Evolutionary conservation across 1,284 basidiomycete genomes (phyloP).

Genomic region (Moesziomyces sp.): DNA sequence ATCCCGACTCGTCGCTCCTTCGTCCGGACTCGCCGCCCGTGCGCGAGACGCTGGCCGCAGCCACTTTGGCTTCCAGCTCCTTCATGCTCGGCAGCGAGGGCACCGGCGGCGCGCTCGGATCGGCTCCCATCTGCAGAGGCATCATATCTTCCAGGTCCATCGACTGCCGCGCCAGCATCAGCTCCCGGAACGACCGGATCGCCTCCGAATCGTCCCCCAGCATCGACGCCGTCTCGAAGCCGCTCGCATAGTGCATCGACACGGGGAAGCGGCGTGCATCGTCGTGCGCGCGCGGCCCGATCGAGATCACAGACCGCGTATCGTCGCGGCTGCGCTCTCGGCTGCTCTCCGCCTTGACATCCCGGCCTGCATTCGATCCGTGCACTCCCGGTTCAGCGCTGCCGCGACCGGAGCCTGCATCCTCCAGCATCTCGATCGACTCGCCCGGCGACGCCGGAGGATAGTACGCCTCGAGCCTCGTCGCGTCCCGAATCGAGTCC

Average conservation of each 20-base stretch:
- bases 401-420: neutral
- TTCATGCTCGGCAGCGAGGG: constrained; percentile 49
- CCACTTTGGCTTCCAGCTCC: constrained; percentile 34
- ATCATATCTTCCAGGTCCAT: constrained; percentile 58
- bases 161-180: constrained; percentile 54
- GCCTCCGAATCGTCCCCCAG: constrained; percentile 47
- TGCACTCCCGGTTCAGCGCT: neutral
- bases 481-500: neutral
- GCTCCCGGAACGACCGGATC: constrained; percentile 40
- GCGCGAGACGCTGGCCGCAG: constrained; percentile 26
- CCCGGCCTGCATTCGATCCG: neutral
- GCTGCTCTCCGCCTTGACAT: neutral
- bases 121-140: constrained; percentile 33
- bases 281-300: constrained; percentile 35
- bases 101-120: constrained; percentile 46
- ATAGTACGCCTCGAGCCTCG: constrained; percentile 2
- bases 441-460: constrained; percentile 19
- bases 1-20: neutral
- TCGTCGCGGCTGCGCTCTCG: constrained; percentile 14
- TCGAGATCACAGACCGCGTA: constrained; percentile 35
- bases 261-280: constrained; percentile 57
- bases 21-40: constrained; percentile 1
- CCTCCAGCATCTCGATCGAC: constrained; percentile 27
- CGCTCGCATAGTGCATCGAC: constrained; percentile 60
- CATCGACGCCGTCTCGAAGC: constrained; percentile 51